Evolutionary conservation across 805 yeast genomes (phyloP).

Genomic region (Debaryomyces hansenii): DNA sequence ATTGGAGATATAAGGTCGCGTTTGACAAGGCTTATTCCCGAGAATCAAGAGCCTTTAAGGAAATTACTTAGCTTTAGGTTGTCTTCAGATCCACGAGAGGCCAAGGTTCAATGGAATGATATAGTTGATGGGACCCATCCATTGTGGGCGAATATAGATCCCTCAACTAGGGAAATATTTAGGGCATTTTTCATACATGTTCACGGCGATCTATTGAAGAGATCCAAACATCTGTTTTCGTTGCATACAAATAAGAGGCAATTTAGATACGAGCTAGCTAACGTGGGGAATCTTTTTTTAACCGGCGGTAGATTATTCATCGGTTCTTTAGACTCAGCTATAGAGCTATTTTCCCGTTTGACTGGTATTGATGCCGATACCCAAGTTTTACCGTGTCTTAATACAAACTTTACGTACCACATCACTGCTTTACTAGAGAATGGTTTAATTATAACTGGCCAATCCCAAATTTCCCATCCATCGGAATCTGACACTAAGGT

Average conservation of each 20-base stretch:
- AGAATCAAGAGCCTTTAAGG: conserved; percentile 36
- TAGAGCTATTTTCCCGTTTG: conserved; percentile 70
- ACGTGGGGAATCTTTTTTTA: conserved; percentile 79
- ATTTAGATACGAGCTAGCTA: conserved; percentile 75
- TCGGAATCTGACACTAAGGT: conserved; percentile 24
- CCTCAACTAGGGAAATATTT: conserved; percentile 66
- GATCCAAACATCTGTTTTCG: conserved; percentile 48
- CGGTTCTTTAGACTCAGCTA: conserved; percentile 82
- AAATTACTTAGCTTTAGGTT: conserved; percentile 48
- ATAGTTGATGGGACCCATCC: conserved; percentile 78
- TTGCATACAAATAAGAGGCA: conserved; percentile 42
- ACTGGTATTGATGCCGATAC: conserved; percentile 53
- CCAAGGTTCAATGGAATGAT: conserved; percentile 70
- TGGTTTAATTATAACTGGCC: conserved; percentile 82
- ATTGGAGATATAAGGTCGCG: conserved; percentile 90
- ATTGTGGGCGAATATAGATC: conserved; percentile 62
- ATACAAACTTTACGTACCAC: conserved; percentile 82
- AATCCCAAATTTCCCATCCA: conserved; percentile 92
- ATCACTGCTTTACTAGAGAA: conserved; percentile 72
- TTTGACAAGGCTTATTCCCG: conserved; percentile 70
- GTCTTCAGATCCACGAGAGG: conserved; percentile 46
- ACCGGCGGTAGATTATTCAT: conserved; percentile 80
- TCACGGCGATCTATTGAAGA: conserved; percentile 71
- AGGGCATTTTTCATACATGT: conserved; percentile 77
- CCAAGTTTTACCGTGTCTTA: conserved; percentile 75